Percentiles rank a stretch among this genome's conserved stretches.
These are phyloP conservation scores for Petunia secreta DNA, from an alignment of 257 asterid genomes.

Conservation along the genomic window DNA sequence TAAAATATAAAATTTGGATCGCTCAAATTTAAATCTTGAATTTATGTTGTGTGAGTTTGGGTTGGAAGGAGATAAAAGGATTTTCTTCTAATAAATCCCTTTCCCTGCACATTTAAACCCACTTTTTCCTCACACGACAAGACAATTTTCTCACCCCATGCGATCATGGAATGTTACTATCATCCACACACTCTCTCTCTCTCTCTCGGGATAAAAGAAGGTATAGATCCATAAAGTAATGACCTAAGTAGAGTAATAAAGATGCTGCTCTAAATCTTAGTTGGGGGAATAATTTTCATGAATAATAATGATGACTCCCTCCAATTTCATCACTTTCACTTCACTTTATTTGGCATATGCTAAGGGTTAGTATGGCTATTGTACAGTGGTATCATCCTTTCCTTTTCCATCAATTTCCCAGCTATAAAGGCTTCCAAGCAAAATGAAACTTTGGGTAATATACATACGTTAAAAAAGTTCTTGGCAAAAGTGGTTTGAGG, in stretches of 20 bases:
- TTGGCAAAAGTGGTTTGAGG: slow-evolving; percentile 26
- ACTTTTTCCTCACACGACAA: slow-evolving; percentile 55
- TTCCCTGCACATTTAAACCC: slow-evolving; percentile 47
- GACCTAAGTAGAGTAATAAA: slow-evolving; percentile 38
- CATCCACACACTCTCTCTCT: slow-evolving; percentile 35
- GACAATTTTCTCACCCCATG: slow-evolving; percentile 41
- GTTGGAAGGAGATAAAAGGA: background rate
- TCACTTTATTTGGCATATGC: slow-evolving; percentile 47
- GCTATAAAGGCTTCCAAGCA: slow-evolving; percentile 44
- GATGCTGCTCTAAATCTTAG: slow-evolving; percentile 40
- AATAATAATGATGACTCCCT: slow-evolving; percentile 58
- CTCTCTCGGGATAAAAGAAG: background rate
- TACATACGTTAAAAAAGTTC: background rate
- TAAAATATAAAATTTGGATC: background rate
- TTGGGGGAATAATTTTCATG: slow-evolving; percentile 48
- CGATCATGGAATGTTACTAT: slow-evolving; percentile 33
- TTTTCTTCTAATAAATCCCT: slow-evolving; percentile 26
- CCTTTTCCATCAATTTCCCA: slow-evolving; percentile 48
- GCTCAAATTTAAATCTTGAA: background rate
- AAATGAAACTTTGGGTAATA: slow-evolving; percentile 22
- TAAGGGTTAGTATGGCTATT: slow-evolving; percentile 31
- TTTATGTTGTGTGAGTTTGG: background rate
- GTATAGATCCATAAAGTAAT: slow-evolving; percentile 36
- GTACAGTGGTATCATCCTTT: slow-evolving; percentile 35
- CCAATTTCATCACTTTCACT: slow-evolving; percentile 29